Evolutionary conservation across 2,329 filamentous ascomycete species (phyloP).

Genomic region (Cladosporium sphaerospermum): DNA sequence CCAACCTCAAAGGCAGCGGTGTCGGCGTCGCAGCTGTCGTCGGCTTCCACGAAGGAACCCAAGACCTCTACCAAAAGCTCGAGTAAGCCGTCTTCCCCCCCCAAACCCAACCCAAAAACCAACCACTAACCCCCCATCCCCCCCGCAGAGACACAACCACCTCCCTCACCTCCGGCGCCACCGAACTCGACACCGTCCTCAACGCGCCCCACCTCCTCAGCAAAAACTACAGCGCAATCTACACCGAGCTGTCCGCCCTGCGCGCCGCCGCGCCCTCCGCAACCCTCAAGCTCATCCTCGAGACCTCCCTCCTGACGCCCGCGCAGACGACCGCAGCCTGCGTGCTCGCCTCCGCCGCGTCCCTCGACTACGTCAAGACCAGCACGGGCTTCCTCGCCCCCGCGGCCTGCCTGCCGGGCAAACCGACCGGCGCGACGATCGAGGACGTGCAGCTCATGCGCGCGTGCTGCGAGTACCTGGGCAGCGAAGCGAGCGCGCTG

Average conservation of each 20-base stretch:
- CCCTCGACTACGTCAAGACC: conserved; percentile 56
- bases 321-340: conserved; percentile 49
- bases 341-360: conserved; percentile 46
- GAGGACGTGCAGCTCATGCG: conserved; percentile 52
- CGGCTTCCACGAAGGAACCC: conserved; percentile 55
- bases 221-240: conserved; percentile 43
- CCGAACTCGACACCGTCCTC: conserved; percentile 55
- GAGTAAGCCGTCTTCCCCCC: conserved; percentile 17
- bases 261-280: conserved; percentile 40
- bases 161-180: conserved; percentile 46
- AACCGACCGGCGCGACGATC: conserved; percentile 40
- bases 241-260: conserved; percentile 48
- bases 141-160: conserved; percentile 39
- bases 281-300: conserved; percentile 52
- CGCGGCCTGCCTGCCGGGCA: not conserved
- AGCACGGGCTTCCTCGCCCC: conserved; percentile 51
- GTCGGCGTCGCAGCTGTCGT: conserved; percentile 54
- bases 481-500: conserved; percentile 20
- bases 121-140: not conserved
- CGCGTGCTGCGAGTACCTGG: conserved; percentile 39
- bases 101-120: not conserved
- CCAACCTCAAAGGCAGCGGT: conserved; percentile 42
- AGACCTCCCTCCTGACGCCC: conserved; percentile 47
- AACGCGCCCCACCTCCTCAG: conserved; percentile 44
- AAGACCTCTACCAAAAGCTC: conserved; percentile 46